Evolutionary conservation across 495 filamentous ascomycete species (phyloP).

Genomic region (Neurospora sp.): DNA sequence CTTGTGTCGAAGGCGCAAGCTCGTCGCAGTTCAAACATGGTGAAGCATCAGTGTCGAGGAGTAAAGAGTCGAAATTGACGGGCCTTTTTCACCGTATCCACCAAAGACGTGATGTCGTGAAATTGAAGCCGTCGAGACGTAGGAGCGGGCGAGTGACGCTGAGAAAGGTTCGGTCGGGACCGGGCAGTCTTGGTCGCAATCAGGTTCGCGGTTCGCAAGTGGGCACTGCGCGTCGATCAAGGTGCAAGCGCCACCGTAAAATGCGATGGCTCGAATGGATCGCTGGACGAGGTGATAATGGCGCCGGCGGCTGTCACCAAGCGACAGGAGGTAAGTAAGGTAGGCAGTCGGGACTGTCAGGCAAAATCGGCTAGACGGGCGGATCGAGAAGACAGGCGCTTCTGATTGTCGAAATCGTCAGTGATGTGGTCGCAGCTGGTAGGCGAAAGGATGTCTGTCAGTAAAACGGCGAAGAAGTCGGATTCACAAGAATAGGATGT

Average conservation of each 20-base stretch:
- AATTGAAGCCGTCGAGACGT: background rate
- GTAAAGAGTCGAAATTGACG: background rate
- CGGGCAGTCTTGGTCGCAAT: background rate
- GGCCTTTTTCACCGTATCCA: background rate
- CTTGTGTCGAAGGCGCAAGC: conserved; percentile 21
- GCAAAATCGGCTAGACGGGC: background rate
- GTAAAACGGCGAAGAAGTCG: background rate
- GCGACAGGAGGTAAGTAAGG: background rate
- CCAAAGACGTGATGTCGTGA: background rate
- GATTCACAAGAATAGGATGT: background rate
- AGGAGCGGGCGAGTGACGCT: background rate
- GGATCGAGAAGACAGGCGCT: background rate
- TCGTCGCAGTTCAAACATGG: conserved; percentile 37
- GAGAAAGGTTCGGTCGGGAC: background rate
- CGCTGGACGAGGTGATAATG: background rate
- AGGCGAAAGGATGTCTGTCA: background rate
- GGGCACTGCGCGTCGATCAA: background rate
- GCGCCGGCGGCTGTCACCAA: background rate
- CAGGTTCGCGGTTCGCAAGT: background rate
- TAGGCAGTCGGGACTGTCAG: background rate
- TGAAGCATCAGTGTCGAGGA: conserved; percentile 26
- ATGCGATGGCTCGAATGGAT: background rate
- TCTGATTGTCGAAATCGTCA: background rate
- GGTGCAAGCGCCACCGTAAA: background rate
- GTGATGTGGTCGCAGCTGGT: background rate